A percentile compares a stretch with the other conserved stretches of the same genome.
phyloP scores from a whole-genome alignment of 1,284 basidiomycete species.

The Afroboletus lepidellus region DNA sequence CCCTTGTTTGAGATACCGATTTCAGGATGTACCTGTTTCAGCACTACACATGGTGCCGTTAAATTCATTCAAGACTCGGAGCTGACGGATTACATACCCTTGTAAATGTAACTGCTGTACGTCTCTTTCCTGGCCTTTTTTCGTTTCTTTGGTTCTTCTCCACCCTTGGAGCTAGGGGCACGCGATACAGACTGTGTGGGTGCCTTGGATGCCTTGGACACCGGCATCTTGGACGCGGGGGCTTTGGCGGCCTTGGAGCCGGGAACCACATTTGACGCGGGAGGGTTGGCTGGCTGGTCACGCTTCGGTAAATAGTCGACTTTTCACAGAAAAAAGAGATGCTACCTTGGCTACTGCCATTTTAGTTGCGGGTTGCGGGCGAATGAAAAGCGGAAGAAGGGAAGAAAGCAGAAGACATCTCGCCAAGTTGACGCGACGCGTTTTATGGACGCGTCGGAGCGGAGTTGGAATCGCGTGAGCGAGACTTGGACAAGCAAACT shows the following conservation, averaged over 20 bases:
- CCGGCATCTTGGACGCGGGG: conserved; percentile 18
- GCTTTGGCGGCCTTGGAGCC: conserved; percentile 26
- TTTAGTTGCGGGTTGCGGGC: background rate
- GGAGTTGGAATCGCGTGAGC: conserved; percentile 9
- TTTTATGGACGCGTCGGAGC: conserved; percentile 23
- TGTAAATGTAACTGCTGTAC: conserved; percentile 37
- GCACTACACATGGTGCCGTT: too few species aligned
- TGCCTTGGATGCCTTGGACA: conserved; percentile 26
- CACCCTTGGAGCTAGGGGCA: background rate
- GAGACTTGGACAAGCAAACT: too few species aligned
- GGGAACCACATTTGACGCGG: background rate
- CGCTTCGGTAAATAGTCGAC: background rate
- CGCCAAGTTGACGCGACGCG: conserved; percentile 10
- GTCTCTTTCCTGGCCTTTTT: conserved; percentile 35
- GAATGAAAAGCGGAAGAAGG: background rate
- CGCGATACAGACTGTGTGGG: conserved; percentile 7
- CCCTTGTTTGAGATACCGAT: conserved; percentile 98
- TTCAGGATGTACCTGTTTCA: conserved; percentile 94
- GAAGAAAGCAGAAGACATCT: background rate
- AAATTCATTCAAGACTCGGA: too few species aligned
- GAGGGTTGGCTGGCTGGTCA: background rate
- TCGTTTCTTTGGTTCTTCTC: conserved; percentile 32
- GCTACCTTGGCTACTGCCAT: conserved; percentile 16
- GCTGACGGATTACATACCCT: conserved; percentile 22
- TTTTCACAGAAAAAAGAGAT: background rate